Evolutionary conservation across 2,329 filamentous ascomycete species (phyloP).

Genomic region (Colletotrichum echinochloae): DNA sequence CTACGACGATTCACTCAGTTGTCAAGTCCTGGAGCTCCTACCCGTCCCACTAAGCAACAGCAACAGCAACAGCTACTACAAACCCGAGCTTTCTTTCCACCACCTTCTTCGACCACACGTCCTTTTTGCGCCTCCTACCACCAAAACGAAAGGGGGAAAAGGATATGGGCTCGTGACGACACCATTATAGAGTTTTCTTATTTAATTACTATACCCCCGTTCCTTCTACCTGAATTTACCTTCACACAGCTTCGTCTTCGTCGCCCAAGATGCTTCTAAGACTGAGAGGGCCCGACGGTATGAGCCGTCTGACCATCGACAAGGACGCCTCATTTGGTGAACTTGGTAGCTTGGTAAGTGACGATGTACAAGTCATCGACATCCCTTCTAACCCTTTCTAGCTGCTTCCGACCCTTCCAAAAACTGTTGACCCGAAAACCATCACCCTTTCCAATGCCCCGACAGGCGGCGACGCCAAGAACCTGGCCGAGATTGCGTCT

Average conservation of each 20-base stretch:
- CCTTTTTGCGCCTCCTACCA: background rate
- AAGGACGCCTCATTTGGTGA: conserved; percentile 77
- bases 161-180: conserved; percentile 19
- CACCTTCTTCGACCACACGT: conserved; percentile 19
- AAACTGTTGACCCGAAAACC: conserved; percentile 70
- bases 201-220: conserved; percentile 15
- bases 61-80: conserved; percentile 13
- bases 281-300: conserved; percentile 92
- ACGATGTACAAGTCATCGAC: conserved; percentile 12
- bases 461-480: conserved; percentile 68
- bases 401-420: conserved; percentile 70
- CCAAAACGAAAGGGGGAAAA: background rate
- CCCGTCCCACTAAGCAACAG: conserved; percentile 23
- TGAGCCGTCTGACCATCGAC: conserved; percentile 85
- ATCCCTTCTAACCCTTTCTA: conserved; percentile 47
- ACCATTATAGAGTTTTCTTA: conserved; percentile 13
- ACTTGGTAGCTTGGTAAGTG: conserved; percentile 64
- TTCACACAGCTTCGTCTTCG: background rate
- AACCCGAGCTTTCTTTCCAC: conserved; percentile 24
- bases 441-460: conserved; percentile 73
- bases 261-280: conserved; percentile 78
- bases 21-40: conserved; percentile 27
- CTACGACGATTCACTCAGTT: conserved; percentile 24
- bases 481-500: conserved; percentile 67
- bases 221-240: background rate